phyloP scores from a whole-genome alignment of 257 asterid species.

The Ilex aquifolium region DNA sequence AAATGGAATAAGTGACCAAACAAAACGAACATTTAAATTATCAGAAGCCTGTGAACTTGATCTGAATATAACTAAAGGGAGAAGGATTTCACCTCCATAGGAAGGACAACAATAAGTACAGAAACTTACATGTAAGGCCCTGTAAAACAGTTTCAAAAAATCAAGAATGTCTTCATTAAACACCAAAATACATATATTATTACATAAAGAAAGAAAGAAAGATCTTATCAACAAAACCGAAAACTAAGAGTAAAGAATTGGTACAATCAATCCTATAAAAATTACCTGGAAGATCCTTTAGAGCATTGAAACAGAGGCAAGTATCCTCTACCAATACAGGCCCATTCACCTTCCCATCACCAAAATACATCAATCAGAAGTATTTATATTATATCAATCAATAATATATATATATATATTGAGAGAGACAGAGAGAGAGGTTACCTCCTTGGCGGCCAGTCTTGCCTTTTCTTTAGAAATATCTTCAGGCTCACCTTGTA shows the following conservation, averaged over 20 bases:
- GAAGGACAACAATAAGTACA: conserved; percentile 11
- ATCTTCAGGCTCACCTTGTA: conserved; percentile 97
- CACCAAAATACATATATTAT: no score
- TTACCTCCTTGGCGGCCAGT: conserved; percentile 84
- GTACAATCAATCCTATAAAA: neutral
- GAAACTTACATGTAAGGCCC: conserved; percentile 95
- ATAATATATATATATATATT: neutral
- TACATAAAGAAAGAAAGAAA: neutral
- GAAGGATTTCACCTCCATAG: conserved; percentile 21
- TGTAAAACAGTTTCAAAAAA: conserved; percentile 29
- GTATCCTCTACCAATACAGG: conserved; percentile 99
- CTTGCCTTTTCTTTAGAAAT: conserved; percentile 90
- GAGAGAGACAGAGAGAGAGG: neutral
- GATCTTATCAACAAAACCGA: no score
- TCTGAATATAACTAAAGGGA: neutral
- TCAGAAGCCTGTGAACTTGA: neutral
- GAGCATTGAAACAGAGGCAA: conserved; percentile 93
- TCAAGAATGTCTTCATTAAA: neutral
- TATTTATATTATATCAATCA: neutral
- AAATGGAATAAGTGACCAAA: no score
- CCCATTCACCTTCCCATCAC: conserved; percentile 66
- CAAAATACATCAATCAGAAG: conserved; percentile 7
- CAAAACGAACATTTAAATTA: neutral
- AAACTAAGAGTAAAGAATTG: no score
- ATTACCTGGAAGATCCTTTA: conserved; percentile 91